These are phyloP conservation scores for Orobanche coerulescens DNA, from an alignment of 257 asterid species.

Conservation along the genomic window DNA sequence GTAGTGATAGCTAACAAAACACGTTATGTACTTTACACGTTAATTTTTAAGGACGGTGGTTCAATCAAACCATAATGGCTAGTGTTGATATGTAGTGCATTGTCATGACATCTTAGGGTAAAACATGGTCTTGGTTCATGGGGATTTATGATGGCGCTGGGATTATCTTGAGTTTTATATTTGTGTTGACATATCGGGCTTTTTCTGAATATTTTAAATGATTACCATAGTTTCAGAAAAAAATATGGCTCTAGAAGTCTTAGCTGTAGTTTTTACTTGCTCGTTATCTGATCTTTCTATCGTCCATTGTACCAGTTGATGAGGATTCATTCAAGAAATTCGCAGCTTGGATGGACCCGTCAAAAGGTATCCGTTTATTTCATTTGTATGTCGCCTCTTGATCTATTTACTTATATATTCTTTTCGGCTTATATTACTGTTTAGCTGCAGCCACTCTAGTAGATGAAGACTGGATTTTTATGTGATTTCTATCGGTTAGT, in stretches of 20 bases:
- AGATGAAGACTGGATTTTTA: not conserved
- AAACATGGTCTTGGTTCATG: constrained; percentile 11
- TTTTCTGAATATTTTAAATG: not conserved
- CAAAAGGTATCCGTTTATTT: constrained; percentile 64
- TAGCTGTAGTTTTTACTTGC: constrained; percentile 1
- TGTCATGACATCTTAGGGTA: constrained; percentile 9
- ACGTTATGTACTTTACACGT: not conserved
- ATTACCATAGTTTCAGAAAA: not conserved
- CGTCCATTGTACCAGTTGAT: constrained; percentile 36
- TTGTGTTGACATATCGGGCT: not conserved
- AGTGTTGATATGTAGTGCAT: constrained; percentile 6
- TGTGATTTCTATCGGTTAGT: not conserved
- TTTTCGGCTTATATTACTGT: constrained; percentile 6
- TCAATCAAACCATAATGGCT: constrained; percentile 18
- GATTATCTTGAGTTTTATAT: not conserved
- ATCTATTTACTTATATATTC: constrained; percentile 10
- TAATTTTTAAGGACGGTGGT: not conserved
- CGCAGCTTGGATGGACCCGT: constrained; percentile 81
- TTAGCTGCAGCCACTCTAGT: not conserved
- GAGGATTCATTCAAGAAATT: constrained; percentile 78
- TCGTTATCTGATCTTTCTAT: constrained; percentile 17
- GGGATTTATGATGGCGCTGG: not conserved
- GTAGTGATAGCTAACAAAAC: constrained; percentile 21
- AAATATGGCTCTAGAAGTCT: not conserved
- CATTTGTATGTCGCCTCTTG: constrained; percentile 2